phyloP scores from a whole-genome alignment of 345 rosid species.

The Litchi chinensis region DNA sequence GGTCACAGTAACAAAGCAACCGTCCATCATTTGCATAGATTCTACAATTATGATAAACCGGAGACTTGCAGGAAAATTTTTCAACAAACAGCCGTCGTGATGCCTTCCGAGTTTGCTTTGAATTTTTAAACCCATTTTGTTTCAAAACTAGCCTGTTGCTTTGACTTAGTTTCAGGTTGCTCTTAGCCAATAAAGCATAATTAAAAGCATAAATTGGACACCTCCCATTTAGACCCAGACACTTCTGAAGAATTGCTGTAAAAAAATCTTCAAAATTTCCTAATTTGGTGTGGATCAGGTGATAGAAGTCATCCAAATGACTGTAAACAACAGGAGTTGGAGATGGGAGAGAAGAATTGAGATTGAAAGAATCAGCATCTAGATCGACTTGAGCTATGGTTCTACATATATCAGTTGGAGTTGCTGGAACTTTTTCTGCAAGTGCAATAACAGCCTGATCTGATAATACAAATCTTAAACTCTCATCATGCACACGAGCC shows the following conservation, averaged over 20 bases:
- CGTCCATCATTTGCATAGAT: conserved; percentile 94
- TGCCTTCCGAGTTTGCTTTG: conserved; percentile 64
- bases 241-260: conserved; percentile 55
- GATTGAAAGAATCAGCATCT: conserved; percentile 44
- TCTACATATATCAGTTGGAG: conserved; percentile 45
- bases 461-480: conserved; percentile 75
- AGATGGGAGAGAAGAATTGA: conserved; percentile 47
- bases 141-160: conserved; percentile 40
- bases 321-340: conserved; percentile 72
- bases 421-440: conserved; percentile 51
- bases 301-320: conserved; percentile 60
- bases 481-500: conserved; percentile 97
- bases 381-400: conserved; percentile 64
- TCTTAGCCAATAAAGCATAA: conserved; percentile 63
- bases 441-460: conserved; percentile 80
- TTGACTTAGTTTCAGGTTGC: conserved; percentile 39
- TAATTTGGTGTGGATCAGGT: conserved; percentile 44
- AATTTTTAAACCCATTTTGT: conserved; percentile 52
- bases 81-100: conserved; percentile 82
- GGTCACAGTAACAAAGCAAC: conserved; percentile 91
- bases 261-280: conserved; percentile 48
- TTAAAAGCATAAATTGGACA: conserved; percentile 77
- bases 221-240: conserved; percentile 74
- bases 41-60: conserved; percentile 93
- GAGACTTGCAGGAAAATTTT: conserved; percentile 96